Base-by-base conservation (phyloP, 345 rosid species). In the Balakata baccata region DNA sequence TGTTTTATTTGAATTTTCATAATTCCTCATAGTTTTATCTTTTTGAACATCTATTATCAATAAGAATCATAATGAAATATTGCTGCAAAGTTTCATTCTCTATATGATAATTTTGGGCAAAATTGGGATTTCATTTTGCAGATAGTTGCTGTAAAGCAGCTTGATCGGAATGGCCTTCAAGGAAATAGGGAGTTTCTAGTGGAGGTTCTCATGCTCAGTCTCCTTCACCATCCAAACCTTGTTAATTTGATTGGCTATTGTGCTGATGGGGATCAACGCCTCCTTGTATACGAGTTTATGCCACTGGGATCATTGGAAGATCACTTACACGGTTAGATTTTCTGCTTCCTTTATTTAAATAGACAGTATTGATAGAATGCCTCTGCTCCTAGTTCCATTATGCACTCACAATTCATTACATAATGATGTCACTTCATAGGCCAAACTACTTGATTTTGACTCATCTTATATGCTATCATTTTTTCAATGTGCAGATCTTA, bases 131-230 rank as follows among this genome's bases (percentile, higher is more conserved):
- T 72, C 23, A 75, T 23, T 74, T 77, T 79, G 82, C 87, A 94
- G 98, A 90, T 86, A 70, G 98, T 90, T 61, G 98, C 98, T 41
- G 97, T 94, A 69, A 94, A 94, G 82, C 95, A 90, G 80, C 90
- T 94, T 13, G 98, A 92, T 83, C 83, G 95, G 72, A 92, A 94
- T 50, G 98, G 98, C 62, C 91, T 90, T 74, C 98, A 94, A 83
- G 98, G 98, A 81, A 94, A 94, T 76, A 86, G 98, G 86, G 98
- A 94, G 81, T 94, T 94, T 85, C 90, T 89, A 72, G 97, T 94
- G 70, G 98, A 94, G 81, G 97, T 94, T 82, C 97, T 94, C 65
- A 92, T 94, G 97, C 92, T 94, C 74, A 92, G 98, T 79, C 93
- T 94, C 75, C 83, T 94, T 62, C 98, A 94, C 91, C 98, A 94